Evolutionary conservation across 768 basidiomycete species (phyloP), one percentile per base, ranked within the genome.

Genomic region (Fibroporia radiculosa): DNA sequence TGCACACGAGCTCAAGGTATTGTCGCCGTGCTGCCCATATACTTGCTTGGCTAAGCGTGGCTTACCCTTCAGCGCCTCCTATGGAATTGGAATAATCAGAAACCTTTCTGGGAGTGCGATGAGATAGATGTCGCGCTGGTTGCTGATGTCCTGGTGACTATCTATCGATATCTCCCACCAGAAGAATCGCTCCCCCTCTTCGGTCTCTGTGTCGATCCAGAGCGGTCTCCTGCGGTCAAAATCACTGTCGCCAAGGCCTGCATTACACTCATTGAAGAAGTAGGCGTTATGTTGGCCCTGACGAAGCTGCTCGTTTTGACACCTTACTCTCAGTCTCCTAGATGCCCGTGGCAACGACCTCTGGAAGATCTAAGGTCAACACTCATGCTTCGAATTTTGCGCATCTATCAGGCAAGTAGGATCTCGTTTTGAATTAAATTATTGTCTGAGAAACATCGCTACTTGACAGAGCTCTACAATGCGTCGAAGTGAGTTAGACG

Each of bases 211-310:
- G 58, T 90, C 32, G 79, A 84, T 44, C 78, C 88, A 7, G 84
- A 89, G 53, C 75, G 84, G 24, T 83, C 86, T 1, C 85, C 90
- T 20, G 82, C 83, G 1, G 77, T 88, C 52, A 92, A 92, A 67
- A 76, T 83, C 10, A 77, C 78, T 47, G 90, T 74, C 2, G 70
- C 92, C 43, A 79, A 82, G 49, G 86, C 90, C 2, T 80, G 75
- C 52, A 62, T 86, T 31, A 84, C 79, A 0, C 58, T 91, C 25
- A 66, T 73, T 6, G 70, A 77, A 42, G 88, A 93, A 68, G 84
- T 80, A 55, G 45, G 65, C 53, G n/a, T 26, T 12, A 24, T 49
- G 10, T 27, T 31, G 3, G 16, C 29, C 24, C 6, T 24, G 8
- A 13, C 20, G 6, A 34, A 29, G 22, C 6, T 12, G 6, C 13